phyloP scores from a whole-genome alignment of 768 basidiomycete genomes.

The Agaricus blazei region DNA sequence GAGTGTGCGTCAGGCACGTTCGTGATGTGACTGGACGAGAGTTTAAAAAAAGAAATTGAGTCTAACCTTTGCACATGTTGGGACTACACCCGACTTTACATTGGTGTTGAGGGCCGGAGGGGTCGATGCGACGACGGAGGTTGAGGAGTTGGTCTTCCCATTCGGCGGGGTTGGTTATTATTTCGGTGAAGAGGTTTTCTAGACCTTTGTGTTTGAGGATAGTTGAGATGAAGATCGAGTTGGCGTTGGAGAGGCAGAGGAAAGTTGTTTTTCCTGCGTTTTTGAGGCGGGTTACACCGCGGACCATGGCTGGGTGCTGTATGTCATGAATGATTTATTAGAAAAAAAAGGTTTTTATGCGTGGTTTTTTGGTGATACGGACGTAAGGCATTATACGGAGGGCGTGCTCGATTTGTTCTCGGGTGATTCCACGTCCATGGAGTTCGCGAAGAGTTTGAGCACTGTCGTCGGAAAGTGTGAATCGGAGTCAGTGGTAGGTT shows the following conservation, averaged over 20 bases:
- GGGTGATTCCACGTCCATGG: conserved; percentile 61
- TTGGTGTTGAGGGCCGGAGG: conserved; percentile 69
- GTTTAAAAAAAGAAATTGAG: no score
- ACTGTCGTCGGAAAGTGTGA: conserved; percentile 24
- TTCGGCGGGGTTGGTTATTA: conserved; percentile 89
- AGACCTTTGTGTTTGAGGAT: conserved; percentile 85
- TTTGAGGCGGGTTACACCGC: conserved; percentile 80
- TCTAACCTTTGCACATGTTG: conserved; percentile 96
- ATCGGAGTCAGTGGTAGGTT: neutral
- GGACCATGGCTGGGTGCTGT: conserved; percentile 96
- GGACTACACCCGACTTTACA: conserved; percentile 87
- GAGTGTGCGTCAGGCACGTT: no score
- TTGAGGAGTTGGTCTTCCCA: conserved; percentile 75
- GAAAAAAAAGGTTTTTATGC: neutral
- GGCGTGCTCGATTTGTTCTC: conserved; percentile 71
- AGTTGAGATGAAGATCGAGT: conserved; percentile 85
- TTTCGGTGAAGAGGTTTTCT: conserved; percentile 66
- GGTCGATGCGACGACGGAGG: conserved; percentile 71
- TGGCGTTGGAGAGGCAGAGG: conserved; percentile 92
- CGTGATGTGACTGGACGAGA: no score
- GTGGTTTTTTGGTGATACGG: conserved; percentile 20
- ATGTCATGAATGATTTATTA: neutral
- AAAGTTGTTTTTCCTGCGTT: conserved; percentile 64
- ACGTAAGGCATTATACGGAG: conserved; percentile 87
- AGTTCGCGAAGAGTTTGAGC: conserved; percentile 70